These are phyloP conservation scores for Cyberlindnera bimundalis DNA, from an alignment of 805 yeast genomes.

Conservation along the genomic window DNA sequence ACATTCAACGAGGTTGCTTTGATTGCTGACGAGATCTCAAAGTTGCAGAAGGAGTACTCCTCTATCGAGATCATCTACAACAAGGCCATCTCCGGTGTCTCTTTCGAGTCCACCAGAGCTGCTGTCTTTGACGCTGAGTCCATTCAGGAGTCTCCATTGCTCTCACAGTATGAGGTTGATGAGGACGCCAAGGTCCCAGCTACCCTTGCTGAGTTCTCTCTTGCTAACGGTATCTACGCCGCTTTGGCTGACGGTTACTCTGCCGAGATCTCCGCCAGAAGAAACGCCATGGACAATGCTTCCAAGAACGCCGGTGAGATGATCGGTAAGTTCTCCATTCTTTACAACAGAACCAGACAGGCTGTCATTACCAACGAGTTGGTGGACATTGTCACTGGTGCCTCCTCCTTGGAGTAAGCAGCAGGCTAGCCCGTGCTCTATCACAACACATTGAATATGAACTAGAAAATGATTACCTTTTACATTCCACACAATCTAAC, in stretches of 20 bases:
- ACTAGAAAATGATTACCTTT: slow-evolving; percentile 12
- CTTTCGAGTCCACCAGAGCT: slow-evolving; percentile 79
- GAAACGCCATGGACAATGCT: slow-evolving; percentile 99
- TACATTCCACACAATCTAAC: slow-evolving; percentile 8
- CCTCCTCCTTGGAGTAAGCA: slow-evolving; percentile 87
- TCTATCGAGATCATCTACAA: slow-evolving; percentile 81
- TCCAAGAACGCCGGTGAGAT: slow-evolving; percentile 99
- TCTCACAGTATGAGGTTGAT: slow-evolving; percentile 77
- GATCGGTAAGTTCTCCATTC: slow-evolving; percentile 93
- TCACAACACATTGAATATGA: slow-evolving; percentile 9
- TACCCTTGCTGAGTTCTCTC: slow-evolving; percentile 77
- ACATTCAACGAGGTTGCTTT: slow-evolving; percentile 86
- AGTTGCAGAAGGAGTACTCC: slow-evolving; percentile 57
- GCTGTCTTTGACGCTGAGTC: slow-evolving; percentile 66
- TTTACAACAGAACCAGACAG: slow-evolving; percentile 99
- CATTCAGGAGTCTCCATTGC: slow-evolving; percentile 81
- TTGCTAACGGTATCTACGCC: slow-evolving; percentile 84
- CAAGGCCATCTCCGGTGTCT: slow-evolving; percentile 80
- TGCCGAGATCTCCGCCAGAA: slow-evolving; percentile 96
- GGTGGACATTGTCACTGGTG: slow-evolving; percentile 99
- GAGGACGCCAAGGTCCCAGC: slow-evolving; percentile 65
- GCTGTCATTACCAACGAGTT: slow-evolving; percentile 98
- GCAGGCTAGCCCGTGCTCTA: slow-evolving; percentile 13
- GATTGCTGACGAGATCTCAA: slow-evolving; percentile 78
- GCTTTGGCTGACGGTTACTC: slow-evolving; percentile 99